Evolutionary conservation across 805 yeast species (phyloP).

Genomic region (Diddensiella transvaalensis): DNA sequence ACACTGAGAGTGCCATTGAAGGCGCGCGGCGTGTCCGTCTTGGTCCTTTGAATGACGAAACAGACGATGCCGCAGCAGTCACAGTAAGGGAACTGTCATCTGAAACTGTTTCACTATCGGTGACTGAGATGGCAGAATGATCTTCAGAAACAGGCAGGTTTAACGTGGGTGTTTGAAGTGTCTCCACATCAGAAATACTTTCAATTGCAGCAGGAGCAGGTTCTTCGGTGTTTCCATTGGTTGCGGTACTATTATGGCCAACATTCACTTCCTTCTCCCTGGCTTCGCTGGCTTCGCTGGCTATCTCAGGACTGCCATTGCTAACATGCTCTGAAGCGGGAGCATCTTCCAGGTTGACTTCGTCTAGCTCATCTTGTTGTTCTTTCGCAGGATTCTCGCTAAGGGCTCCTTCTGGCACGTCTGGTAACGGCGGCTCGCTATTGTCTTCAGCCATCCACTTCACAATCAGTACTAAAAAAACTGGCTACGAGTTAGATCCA

Average conservation of each 20-base stretch:
- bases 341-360: conserved; percentile 5
- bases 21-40: conserved; percentile 19
- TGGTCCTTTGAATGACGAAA: neutral
- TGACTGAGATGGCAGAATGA: neutral
- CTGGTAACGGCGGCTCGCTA: neutral
- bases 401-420: neutral
- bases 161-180: too few species aligned
- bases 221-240: too few species aligned
- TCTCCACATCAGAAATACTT: too few species aligned
- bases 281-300: too few species aligned
- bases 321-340: too few species aligned
- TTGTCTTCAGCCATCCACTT: neutral
- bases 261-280: neutral
- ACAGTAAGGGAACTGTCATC: neutral
- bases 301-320: too few species aligned
- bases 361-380: conserved; percentile 6
- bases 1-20: conserved; percentile 27
- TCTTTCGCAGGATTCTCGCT: neutral
- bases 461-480: conserved; percentile 1
- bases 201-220: too few species aligned
- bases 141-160: neutral
- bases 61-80: conserved; percentile 6
- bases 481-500: too few species aligned
- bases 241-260: neutral
- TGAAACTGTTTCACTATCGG: neutral